Evolutionary conservation across 352 stramenopile genomes (phyloP).

Genomic region (Chrysophaeum taylorii): DNA sequence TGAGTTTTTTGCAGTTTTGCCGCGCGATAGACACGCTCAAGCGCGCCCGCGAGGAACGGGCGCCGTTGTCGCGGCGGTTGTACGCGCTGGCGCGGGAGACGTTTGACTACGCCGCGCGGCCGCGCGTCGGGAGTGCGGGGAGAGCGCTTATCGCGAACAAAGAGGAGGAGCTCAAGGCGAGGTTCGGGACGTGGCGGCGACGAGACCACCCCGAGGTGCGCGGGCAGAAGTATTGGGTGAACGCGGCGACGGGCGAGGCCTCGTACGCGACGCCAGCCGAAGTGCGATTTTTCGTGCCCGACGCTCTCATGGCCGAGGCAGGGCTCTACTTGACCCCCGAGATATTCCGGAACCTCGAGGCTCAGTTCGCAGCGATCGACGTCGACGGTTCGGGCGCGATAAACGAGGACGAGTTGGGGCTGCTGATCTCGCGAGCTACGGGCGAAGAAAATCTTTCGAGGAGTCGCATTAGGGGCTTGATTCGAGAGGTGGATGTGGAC

Average conservation of each 20-base stretch:
- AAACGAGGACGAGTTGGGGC: constrained; percentile 16
- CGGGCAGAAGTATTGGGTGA: constrained; percentile 16
- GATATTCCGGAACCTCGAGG: not conserved
- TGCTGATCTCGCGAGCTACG: constrained; percentile 9
- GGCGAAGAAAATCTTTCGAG: constrained; percentile 8
- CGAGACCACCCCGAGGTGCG: constrained; percentile 11
- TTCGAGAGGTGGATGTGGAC: constrained; percentile 21
- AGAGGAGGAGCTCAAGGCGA: constrained; percentile 10
- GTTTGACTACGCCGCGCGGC: not conserved
- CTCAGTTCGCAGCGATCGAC: constrained; percentile 24
- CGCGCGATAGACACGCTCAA: not conserved
- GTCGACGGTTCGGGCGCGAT: constrained; percentile 22
- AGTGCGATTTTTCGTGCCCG: constrained; percentile 14
- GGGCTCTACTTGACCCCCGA: not conserved
- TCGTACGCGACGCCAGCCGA: constrained; percentile 17
- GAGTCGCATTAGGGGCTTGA: constrained; percentile 7
- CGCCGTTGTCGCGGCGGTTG: not conserved
- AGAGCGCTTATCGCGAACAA: not conserved
- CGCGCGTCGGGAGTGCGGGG: not conserved
- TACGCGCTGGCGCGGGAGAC: not conserved
- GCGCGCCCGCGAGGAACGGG: not conserved
- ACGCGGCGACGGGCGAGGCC: constrained; percentile 21
- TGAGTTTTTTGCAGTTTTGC: not conserved
- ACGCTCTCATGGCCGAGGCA: constrained; percentile 14
- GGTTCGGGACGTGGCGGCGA: constrained; percentile 6